Base-by-base conservation (phyloP, 352 stramenopile genomes). In the Phytophthora palmivora region DNA sequence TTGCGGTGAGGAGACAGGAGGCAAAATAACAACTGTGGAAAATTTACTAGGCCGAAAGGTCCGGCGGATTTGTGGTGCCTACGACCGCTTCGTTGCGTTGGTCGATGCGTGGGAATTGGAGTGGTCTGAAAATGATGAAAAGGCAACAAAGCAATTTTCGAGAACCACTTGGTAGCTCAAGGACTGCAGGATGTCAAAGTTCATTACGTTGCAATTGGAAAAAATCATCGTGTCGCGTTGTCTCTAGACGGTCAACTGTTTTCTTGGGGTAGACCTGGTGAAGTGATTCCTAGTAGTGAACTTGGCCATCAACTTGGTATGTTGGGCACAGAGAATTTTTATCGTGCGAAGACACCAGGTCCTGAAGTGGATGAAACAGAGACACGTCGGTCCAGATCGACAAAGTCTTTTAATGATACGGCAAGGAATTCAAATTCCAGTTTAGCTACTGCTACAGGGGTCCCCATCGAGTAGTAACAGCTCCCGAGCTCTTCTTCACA, bases 221-320 rank as follows among this genome's bases (percentile, higher is more conserved):
- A 74, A 46, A 57, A 73, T n/a, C 80, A 93, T 50, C 72, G 75
- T n/a, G 64, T 87, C 5, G 75, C 74, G 9, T 58, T 89, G 2
- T 82, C 79, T 10, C 56, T 91, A 10, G 75, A 93, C 33, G 82
- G 84, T 2, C 62, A 89, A 9, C 53, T 93, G 34, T 89, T 82
- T 49, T 86, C 81, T 1, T 93, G 82, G 82, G 84, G 74, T n/a
- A 47, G 46, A 37, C 56, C 59, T 34, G 63, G 78, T 26, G 33
- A 59, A 0, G 46, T 42, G 19, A 38, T 84, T 15, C 30, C 61
- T 18, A 55, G 53, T 11, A 82, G 78, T 28, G 77, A 91, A 44
- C 55, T 91, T 1, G 82, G 80, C 0, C 71, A 82, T 12, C 61
- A 70, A 8, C 58, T 30, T 32, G 63, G 55, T 51, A 50, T 32